Evolutionary conservation across 345 rosid species (phyloP).

Genomic region (Psidium guajava): DNA sequence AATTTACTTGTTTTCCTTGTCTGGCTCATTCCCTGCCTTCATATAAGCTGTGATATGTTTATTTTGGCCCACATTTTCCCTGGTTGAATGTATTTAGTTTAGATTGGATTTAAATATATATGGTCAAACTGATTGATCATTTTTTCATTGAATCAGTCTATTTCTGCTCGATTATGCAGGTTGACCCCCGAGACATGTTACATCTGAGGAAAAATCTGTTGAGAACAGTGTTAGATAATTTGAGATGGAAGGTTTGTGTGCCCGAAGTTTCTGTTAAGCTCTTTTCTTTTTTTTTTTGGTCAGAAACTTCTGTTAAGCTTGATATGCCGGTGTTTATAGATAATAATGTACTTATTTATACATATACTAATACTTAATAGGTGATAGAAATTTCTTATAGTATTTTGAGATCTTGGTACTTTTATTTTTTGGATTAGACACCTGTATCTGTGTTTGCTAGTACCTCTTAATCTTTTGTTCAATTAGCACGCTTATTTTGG

Average conservation of each 20-base stretch:
- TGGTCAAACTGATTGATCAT: background rate
- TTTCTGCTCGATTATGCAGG: conserved; percentile 30
- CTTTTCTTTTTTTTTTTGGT: too few species aligned
- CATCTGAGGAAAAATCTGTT: conserved; percentile 71
- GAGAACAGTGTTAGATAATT: conserved; percentile 39
- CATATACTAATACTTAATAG: background rate
- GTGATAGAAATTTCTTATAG: background rate
- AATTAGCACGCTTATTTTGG: background rate
- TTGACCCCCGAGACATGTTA: conserved; percentile 60
- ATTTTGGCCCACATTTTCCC: background rate
- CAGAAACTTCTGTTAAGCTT: background rate
- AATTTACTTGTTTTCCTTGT: background rate
- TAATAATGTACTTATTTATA: background rate
- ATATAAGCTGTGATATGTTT: background rate
- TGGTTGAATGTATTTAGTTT: background rate
- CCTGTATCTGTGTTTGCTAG: background rate
- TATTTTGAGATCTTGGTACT: background rate
- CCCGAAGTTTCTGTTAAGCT: background rate
- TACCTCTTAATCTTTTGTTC: background rate
- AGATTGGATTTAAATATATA: background rate
- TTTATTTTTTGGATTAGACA: background rate
- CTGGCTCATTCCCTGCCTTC: background rate
- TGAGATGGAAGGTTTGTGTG: conserved; percentile 58
- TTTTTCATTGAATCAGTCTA: background rate
- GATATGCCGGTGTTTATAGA: background rate